phyloP scores from a whole-genome alignment of 805 yeast genomes.

The Tetrapisispora phaffii region DNA sequence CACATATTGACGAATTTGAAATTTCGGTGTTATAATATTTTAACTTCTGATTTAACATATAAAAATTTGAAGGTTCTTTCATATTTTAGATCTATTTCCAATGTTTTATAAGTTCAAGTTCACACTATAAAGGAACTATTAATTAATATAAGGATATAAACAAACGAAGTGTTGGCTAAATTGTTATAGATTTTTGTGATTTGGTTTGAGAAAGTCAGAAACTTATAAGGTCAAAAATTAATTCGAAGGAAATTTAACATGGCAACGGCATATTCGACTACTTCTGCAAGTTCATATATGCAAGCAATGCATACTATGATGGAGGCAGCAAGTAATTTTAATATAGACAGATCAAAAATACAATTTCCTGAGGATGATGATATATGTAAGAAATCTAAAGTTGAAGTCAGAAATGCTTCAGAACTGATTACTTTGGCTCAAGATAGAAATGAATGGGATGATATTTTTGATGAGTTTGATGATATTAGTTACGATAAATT shows the following conservation, averaged over 20 bases:
- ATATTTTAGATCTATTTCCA: too few relatives aligned
- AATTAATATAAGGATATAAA: too few relatives aligned
- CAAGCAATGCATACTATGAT: conserved; percentile 67
- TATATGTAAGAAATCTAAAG: conserved; percentile 19
- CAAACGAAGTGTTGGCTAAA: too few relatives aligned
- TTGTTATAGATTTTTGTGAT: too few relatives aligned
- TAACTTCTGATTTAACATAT: too few relatives aligned
- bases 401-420: conserved; percentile 21
- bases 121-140: too few relatives aligned
- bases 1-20: too few relatives aligned
- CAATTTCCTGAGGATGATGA: conserved; percentile 26
- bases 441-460: conserved; percentile 33
- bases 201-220: too few relatives aligned
- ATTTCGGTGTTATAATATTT: too few relatives aligned
- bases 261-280: conserved; percentile 43
- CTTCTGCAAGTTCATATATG: conserved; percentile 68
- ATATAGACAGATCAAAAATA: conserved; percentile 9
- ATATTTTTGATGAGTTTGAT: conserved; percentile 27
- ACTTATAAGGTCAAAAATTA: too few relatives aligned
- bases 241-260: conserved; percentile 19
- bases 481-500: conserved; percentile 24
- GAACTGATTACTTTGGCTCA: conserved; percentile 29
- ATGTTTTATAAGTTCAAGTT: too few relatives aligned
- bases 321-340: conserved; percentile 34
- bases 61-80: too few relatives aligned